phyloP scores from a whole-genome alignment of 805 yeast species.

The Zygosaccharomyces siamensis region DNA sequence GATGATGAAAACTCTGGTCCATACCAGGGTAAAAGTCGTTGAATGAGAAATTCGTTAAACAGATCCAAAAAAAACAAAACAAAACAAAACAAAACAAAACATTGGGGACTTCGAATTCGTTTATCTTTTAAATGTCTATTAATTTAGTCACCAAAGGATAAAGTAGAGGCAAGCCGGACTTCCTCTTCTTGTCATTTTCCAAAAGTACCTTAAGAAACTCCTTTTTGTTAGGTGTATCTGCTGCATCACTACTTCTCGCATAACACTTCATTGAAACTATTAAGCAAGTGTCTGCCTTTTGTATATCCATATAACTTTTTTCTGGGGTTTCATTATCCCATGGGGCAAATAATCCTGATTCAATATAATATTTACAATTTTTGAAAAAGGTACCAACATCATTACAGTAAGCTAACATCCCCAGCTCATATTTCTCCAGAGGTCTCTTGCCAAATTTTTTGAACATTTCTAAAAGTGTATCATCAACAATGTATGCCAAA shows the following conservation, averaged over 20 bases:
- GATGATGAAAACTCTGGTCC: conserved; percentile 53
- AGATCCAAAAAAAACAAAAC: neutral
- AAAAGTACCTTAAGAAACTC: neutral
- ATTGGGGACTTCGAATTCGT: neutral
- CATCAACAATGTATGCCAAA: conserved; percentile 26
- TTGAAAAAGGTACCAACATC: conserved; percentile 9
- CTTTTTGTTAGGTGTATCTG: neutral
- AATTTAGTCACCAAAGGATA: neutral
- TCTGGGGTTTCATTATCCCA: neutral
- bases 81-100: neutral
- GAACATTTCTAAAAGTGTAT: conserved; percentile 15
- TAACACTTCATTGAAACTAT: conserved; percentile 5
- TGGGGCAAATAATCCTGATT: conserved; percentile 12
- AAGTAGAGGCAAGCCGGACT: conserved; percentile 6
- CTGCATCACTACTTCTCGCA: neutral
- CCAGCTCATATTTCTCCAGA: neutral
- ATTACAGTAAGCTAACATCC: conserved; percentile 11
- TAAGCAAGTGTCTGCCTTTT: conserved; percentile 14
- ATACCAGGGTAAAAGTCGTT: conserved; percentile 43
- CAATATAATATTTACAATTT: conserved; percentile 10
- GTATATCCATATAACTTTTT: neutral
- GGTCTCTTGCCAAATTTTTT: neutral
- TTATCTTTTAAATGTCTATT: neutral
- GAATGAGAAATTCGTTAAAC: neutral
- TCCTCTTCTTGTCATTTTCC: conserved; percentile 2